Evolutionary conservation across 805 yeast genomes (phyloP).

Genomic region (Wickerhamomyces chambardii): DNA sequence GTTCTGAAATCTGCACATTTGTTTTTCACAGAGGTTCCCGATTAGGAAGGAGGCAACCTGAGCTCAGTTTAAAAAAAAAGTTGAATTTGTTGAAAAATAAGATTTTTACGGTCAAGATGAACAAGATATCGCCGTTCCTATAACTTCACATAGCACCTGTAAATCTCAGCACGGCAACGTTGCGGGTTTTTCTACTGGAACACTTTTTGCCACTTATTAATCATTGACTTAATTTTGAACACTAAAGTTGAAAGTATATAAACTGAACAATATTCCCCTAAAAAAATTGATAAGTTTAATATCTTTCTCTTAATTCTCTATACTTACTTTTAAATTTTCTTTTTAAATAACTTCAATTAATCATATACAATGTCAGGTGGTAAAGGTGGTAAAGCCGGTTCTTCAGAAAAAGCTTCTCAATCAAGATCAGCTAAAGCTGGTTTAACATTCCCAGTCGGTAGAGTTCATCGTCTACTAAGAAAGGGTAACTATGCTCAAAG

Average conservation of each 20-base stretch:
- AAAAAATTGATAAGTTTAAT: neutral
- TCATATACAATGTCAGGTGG: slow-evolving; percentile 54
- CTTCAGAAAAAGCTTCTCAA: slow-evolving; percentile 92
- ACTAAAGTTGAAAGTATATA: too few relatives aligned
- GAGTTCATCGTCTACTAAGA: slow-evolving; percentile 95
- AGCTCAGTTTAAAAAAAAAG: slow-evolving; percentile 1
- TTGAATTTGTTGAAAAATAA: neutral
- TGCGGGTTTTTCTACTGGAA: too few relatives aligned
- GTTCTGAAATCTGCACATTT: too few relatives aligned
- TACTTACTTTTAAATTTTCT: neutral
- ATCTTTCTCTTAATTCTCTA: neutral
- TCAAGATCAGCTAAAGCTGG: slow-evolving; percentile 99
- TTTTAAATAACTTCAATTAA: slow-evolving; percentile 4
- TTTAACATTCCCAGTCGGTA: slow-evolving; percentile 98
- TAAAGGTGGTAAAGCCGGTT: slow-evolving; percentile 87
- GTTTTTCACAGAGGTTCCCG: neutral
- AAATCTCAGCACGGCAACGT: slow-evolving; percentile 4
- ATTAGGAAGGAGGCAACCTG: slow-evolving; percentile 1
- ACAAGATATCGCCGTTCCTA: slow-evolving; percentile 2
- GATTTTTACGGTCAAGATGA: neutral
- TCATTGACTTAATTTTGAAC: too few relatives aligned
- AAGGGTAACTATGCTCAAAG: slow-evolving; percentile 98
- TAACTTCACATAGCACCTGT: slow-evolving; percentile 5
- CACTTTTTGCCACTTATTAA: too few relatives aligned
- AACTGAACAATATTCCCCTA: neutral